These are phyloP conservation scores for Bretschneidera sinensis DNA, from an alignment of 345 rosid species.

Conservation along the genomic window DNA sequence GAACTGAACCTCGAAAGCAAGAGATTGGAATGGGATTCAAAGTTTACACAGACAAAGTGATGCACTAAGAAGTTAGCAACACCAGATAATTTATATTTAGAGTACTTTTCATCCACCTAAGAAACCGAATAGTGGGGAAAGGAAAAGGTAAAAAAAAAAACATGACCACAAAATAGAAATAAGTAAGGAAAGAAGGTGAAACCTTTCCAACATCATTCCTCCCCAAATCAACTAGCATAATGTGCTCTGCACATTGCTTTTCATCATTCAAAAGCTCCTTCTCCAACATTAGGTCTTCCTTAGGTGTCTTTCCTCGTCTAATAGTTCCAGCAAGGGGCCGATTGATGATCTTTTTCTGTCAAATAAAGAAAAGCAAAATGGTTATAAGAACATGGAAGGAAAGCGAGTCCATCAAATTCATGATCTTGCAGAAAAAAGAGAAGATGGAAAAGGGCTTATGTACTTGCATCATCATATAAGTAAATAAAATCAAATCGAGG, in stretches of 20 bases:
- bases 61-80: too few relatives aligned
- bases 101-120: neutral
- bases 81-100: too few relatives aligned
- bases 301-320: constrained; percentile 84
- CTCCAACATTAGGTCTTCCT: constrained; percentile 73
- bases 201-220: constrained; percentile 99
- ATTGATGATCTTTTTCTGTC: constrained; percentile 63
- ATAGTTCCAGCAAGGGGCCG: constrained; percentile 93
- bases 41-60: too few relatives aligned
- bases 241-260: constrained; percentile 95
- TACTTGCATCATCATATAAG: neutral
- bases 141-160: neutral
- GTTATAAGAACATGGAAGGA: neutral
- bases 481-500: too few relatives aligned
- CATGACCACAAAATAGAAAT: neutral
- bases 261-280: constrained; percentile 75
- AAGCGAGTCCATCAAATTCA: neutral
- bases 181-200: constrained; percentile 5
- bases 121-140: neutral
- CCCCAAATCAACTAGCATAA: constrained; percentile 96
- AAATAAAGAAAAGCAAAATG: constrained; percentile 3
- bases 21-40: neutral
- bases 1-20: neutral
- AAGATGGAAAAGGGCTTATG: neutral
- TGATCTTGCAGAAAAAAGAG: neutral